A percentile compares a stretch with the other conserved stretches of the same genome.
Evolutionary conservation across 768 basidiomycete genomes (phyloP).

Genomic region (Lactifluus echinatus): DNA sequence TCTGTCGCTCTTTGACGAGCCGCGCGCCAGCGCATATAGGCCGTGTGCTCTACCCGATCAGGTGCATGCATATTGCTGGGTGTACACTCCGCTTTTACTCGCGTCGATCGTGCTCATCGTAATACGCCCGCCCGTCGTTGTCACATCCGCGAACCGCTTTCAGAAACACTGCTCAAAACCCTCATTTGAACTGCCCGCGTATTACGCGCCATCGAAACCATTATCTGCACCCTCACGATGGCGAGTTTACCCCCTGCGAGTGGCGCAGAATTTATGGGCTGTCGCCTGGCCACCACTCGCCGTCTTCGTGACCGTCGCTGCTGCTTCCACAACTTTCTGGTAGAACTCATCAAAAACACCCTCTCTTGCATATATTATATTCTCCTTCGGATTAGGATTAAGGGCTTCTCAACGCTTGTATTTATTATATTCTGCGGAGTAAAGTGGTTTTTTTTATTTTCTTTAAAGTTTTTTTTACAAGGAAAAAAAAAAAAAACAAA

Average conservation of each 20-base stretch:
- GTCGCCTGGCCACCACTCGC: slow-evolving; percentile 7
- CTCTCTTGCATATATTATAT: background rate
- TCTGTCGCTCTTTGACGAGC: slow-evolving; percentile 53
- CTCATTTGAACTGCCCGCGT: background rate
- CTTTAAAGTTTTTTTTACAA: too few species aligned
- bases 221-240: background rate
- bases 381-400: background rate
- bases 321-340: background rate
- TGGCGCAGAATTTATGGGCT: background rate
- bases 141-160: background rate
- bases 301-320: background rate
- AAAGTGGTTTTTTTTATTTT: too few species aligned
- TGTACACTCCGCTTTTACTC: slow-evolving; percentile 61
- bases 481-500: too few species aligned
- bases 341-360: background rate
- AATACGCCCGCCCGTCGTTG: background rate
- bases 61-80: slow-evolving; percentile 59
- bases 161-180: background rate
- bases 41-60: slow-evolving; percentile 84
- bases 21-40: slow-evolving; percentile 39
- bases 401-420: background rate
- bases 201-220: background rate
- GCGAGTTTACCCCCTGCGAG: background rate
- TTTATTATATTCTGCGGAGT: too few species aligned
- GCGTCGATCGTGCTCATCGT: slow-evolving; percentile 48